phyloP scores from a whole-genome alignment of 371 early-diverging fungal species.

The Paraphysoderma sedebokerense region DNA sequence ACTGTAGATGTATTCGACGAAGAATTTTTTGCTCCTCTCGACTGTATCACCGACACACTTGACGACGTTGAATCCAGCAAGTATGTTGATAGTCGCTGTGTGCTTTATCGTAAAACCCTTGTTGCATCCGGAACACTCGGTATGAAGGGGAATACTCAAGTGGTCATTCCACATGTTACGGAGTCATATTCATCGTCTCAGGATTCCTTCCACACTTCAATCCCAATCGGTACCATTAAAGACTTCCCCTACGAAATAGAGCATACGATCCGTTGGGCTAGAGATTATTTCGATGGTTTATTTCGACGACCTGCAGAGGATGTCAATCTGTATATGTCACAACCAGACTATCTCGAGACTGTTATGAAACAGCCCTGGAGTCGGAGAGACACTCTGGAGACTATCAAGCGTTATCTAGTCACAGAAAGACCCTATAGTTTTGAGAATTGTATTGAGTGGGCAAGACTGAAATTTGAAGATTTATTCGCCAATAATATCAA shows the following conservation, averaged over 20 bases:
- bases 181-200: slow-evolving; percentile 97
- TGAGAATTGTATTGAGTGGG: slow-evolving; percentile 84
- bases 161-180: slow-evolving; percentile 84
- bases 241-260: slow-evolving; percentile 98
- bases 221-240: slow-evolving; percentile 98
- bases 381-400: slow-evolving; percentile 46
- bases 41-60: slow-evolving; percentile 95
- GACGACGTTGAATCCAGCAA: slow-evolving; percentile 98
- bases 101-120: slow-evolving; percentile 86
- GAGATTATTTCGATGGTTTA: slow-evolving; percentile 90
- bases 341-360: slow-evolving; percentile 57
- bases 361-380: slow-evolving; percentile 65
- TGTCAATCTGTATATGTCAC: slow-evolving; percentile 75
- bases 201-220: slow-evolving; percentile 97
- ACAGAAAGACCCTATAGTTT: slow-evolving; percentile 63
- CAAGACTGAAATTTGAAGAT: slow-evolving; percentile 80
- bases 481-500: slow-evolving; percentile 77
- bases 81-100: slow-evolving; percentile 97
- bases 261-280: slow-evolving; percentile 99
- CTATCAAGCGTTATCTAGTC: slow-evolving; percentile 50
- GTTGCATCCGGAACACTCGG: slow-evolving; percentile 99
- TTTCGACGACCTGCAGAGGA: slow-evolving; percentile 85
- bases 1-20: slow-evolving; percentile 89
- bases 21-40: slow-evolving; percentile 72
- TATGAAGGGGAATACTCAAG: slow-evolving; percentile 99